A percentile compares a stretch with the other conserved stretches of the same genome.
Evolutionary conservation across 2,329 filamentous ascomycete species (phyloP).

Genomic region (Ophiostoma sp.): DNA sequence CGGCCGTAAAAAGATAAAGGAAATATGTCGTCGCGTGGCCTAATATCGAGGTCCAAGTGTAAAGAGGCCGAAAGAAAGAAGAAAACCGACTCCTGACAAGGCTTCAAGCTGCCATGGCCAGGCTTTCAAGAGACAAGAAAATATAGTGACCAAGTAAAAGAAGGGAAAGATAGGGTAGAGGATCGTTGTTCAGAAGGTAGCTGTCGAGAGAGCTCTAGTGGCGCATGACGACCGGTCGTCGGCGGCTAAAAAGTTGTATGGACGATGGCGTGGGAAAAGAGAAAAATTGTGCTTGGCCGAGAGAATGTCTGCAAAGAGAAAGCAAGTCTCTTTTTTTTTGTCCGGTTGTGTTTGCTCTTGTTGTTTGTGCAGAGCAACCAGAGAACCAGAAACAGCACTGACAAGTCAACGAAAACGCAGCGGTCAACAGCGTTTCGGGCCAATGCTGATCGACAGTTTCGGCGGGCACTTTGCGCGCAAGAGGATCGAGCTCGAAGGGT

Average conservation of each 20-base stretch:
- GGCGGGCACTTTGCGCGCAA: constrained; percentile 32
- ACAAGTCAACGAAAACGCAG: constrained; percentile 13
- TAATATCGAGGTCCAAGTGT: constrained; percentile 20
- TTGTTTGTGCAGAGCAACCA: neutral
- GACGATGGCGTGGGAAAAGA: neutral
- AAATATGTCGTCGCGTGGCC: neutral
- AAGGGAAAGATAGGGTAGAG: neutral
- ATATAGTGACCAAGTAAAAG: neutral
- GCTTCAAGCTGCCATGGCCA: constrained; percentile 20
- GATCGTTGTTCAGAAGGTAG: neutral
- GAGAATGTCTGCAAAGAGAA: neutral
- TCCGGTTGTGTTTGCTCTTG: neutral
- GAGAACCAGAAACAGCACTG: neutral
- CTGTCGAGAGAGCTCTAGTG: constrained; percentile 21
- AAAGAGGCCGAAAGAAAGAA: constrained; percentile 1
- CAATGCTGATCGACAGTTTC: constrained; percentile 44
- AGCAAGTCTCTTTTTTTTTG: neutral
- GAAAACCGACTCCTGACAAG: neutral
- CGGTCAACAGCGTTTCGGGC: constrained; percentile 38
- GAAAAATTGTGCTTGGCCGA: neutral
- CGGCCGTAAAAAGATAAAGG: neutral
- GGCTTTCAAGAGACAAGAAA: neutral
- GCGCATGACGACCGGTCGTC: constrained; percentile 30
- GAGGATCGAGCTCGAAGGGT: constrained; percentile 3
- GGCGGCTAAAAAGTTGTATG: constrained; percentile 21